Conservation (phyloP, 2,329 filamentous ascomycete genomes). For the Phyllosticta paracitricarpa region DNA sequence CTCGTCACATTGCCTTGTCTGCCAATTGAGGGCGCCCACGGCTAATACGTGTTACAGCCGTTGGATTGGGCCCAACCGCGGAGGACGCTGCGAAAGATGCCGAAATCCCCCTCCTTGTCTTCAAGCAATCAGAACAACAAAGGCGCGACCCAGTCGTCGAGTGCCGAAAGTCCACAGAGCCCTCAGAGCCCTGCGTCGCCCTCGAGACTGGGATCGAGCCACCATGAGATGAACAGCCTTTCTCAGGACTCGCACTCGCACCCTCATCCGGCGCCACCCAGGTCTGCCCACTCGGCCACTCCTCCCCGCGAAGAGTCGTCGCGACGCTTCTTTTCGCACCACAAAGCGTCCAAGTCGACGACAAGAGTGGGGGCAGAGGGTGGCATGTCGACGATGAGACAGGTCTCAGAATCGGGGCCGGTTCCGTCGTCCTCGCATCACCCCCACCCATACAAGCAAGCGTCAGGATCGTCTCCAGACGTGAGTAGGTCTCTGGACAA, state of each 20-base stretch:
- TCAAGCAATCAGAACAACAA: conserved; percentile 21
- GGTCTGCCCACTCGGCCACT: conserved; percentile 16
- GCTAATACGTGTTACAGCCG: conserved; percentile 10
- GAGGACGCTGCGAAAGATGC: conserved; percentile 28
- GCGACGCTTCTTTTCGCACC: conserved; percentile 38
- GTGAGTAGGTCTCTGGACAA: conserved; percentile 29
- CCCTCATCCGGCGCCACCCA: neutral
- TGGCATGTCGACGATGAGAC: conserved; percentile 18
- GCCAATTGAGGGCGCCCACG: conserved; percentile 3
- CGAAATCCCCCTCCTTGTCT: conserved; percentile 28
- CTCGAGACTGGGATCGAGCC: neutral
- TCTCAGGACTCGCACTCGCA: neutral
- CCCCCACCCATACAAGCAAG: conserved; percentile 34
- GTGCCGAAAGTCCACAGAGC: conserved; percentile 18
- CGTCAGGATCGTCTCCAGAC: conserved; percentile 39
- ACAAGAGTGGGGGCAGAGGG: conserved; percentile 22
- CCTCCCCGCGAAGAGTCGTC: conserved; percentile 28
- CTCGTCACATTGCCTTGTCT: conserved; percentile 5
- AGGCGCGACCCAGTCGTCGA: conserved; percentile 17
- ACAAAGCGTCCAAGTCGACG: conserved; percentile 38
- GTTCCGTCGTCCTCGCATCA: conserved; percentile 29
- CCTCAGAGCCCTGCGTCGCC: conserved; percentile 24
- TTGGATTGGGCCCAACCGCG: conserved; percentile 14
- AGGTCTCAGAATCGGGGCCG: conserved; percentile 22
- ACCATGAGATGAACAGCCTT: conserved; percentile 9